phyloP scores from a whole-genome alignment of 305 asterid species.

The Salvia sclarea region DNA sequence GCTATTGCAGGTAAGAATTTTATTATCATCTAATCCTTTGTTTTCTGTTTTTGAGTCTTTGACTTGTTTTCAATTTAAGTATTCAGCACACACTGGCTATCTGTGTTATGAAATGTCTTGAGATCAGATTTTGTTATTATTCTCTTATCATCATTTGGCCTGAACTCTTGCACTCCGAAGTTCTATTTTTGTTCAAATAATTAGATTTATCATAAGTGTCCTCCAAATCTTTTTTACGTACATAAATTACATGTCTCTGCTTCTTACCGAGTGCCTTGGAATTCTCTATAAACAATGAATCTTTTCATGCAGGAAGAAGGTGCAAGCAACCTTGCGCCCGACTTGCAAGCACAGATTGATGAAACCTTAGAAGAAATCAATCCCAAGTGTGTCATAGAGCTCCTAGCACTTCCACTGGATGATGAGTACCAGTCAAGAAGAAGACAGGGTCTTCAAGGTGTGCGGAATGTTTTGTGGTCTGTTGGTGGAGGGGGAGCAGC shows the following conservation, averaged over 20 bases:
- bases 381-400: slow-evolving; percentile 83
- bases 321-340: slow-evolving; percentile 89
- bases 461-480: slow-evolving; percentile 91
- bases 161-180: not conserved
- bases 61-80: not conserved
- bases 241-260: not conserved
- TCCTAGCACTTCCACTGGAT: slow-evolving; percentile 75
- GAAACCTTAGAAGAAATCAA: slow-evolving; percentile 90
- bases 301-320: slow-evolving; percentile 78
- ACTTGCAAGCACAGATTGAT: slow-evolving; percentile 91
- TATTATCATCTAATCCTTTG: slow-evolving; percentile 11
- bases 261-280: not conserved
- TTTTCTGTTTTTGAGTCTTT: slow-evolving; percentile 21
- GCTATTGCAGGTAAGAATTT: slow-evolving; percentile 67
- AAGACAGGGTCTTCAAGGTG: slow-evolving; percentile 90
- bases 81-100: not conserved
- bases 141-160: not conserved
- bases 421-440: slow-evolving; percentile 70
- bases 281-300: slow-evolving; percentile 18
- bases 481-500: slow-evolving; percentile 99
- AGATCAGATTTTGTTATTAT: not conserved
- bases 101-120: not conserved
- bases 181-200: not conserved
- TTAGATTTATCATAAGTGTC: not conserved
- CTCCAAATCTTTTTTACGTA: not conserved